These are phyloP conservation scores for Fusarium aywerte DNA, from an alignment of 2,329 filamentous ascomycete genomes.

Conservation along the genomic window DNA sequence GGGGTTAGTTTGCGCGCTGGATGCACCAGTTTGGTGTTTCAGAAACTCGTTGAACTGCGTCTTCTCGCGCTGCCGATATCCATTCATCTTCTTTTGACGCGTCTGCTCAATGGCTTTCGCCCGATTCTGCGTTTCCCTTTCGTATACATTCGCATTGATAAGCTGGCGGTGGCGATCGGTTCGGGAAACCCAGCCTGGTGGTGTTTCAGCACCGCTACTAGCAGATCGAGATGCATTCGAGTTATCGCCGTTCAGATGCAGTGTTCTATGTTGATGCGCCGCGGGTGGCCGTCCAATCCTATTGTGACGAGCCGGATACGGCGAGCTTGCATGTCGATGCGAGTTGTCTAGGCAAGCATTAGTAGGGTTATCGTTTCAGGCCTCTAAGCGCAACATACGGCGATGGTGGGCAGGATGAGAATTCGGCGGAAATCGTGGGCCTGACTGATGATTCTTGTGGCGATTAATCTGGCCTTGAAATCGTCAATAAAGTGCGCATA, in stretches of 20 bases:
- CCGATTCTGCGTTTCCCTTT: slow-evolving; percentile 76
- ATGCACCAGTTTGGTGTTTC: slow-evolving; percentile 43
- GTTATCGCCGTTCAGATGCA: slow-evolving; percentile 68
- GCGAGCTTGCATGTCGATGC: slow-evolving; percentile 48
- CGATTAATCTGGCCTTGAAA: slow-evolving; percentile 79
- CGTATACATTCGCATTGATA: slow-evolving; percentile 82
- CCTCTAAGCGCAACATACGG: slow-evolving; percentile 47
- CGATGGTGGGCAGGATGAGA: slow-evolving; percentile 49
- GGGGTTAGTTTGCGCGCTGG: slow-evolving; percentile 38
- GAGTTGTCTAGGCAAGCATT: slow-evolving; percentile 46
- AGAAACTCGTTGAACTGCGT: slow-evolving; percentile 60
- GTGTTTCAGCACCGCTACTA: slow-evolving; percentile 49
- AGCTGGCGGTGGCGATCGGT: slow-evolving; percentile 82
- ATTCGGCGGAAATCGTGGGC: slow-evolving; percentile 47
- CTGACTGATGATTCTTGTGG: slow-evolving; percentile 73
- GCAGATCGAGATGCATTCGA: slow-evolving; percentile 53
- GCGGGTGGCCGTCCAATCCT: slow-evolving; percentile 51
- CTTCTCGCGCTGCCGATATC: slow-evolving; percentile 68
- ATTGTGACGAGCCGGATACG: slow-evolving; percentile 52
- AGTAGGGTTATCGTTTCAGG: slow-evolving; percentile 2
- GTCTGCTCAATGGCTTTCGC: slow-evolving; percentile 78
- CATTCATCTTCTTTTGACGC: slow-evolving; percentile 65
- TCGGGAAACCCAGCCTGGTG: slow-evolving; percentile 71
- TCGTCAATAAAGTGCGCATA: slow-evolving; percentile 39
- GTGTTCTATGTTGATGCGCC: slow-evolving; percentile 62